Percentiles rank a stretch among this genome's conserved stretches.
These are phyloP conservation scores for Fomitopsis pulvina DNA, from an alignment of 768 basidiomycete genomes.

Conservation along the genomic window DNA sequence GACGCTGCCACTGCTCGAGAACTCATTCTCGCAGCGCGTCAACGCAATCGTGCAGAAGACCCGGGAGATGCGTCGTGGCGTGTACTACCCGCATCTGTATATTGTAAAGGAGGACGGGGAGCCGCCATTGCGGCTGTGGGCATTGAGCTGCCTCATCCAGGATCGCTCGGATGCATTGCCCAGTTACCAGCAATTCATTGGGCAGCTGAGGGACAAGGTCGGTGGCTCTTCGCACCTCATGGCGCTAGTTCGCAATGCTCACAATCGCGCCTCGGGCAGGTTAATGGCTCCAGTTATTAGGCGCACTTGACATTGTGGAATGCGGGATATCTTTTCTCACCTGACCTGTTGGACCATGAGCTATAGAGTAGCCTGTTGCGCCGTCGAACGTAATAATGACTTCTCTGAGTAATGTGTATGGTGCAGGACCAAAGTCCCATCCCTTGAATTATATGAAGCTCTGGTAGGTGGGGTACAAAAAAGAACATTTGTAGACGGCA, in stretches of 20 bases:
- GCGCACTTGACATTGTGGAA: not conserved
- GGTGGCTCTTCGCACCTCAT: not conserved
- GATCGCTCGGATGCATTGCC: constrained; percentile 93
- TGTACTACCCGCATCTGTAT: constrained; percentile 91
- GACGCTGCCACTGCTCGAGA: constrained; percentile 86
- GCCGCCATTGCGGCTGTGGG: constrained; percentile 91
- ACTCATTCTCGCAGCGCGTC: constrained; percentile 92
- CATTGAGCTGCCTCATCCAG: constrained; percentile 88
- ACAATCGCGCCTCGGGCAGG: constrained; percentile 4
- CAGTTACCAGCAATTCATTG: constrained; percentile 94
- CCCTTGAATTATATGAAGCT: too few species aligned
- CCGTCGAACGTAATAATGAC: not conserved
- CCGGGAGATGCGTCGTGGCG: constrained; percentile 87
- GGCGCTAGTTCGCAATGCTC: not conserved
- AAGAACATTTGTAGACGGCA: not conserved
- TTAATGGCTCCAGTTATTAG: constrained; percentile 20
- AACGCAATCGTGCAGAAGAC: constrained; percentile 93
- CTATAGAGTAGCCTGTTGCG: not conserved
- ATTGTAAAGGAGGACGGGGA: constrained; percentile 98
- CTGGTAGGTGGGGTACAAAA: not conserved
- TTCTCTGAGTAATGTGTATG: not conserved
- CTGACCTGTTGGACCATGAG: not conserved
- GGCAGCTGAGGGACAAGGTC: constrained; percentile 86
- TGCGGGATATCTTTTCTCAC: not conserved
- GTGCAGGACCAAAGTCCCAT: too few species aligned